Conservation (phyloP, 129 eudicot genomes). For the Silybum marianum region DNA sequence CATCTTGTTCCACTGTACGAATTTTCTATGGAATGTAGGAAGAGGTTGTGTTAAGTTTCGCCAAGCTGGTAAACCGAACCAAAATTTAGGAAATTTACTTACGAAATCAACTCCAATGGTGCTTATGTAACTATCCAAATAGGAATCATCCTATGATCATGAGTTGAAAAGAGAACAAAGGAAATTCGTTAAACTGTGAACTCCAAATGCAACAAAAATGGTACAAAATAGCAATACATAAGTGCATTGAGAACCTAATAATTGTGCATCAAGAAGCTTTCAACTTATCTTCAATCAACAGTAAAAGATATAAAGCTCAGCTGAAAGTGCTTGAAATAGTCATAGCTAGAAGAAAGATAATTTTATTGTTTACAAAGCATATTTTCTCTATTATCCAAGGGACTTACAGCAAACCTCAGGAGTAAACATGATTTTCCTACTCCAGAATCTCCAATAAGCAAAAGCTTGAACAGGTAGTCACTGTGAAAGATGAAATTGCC, state of each 20-base stretch:
- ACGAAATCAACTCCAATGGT: constrained; percentile 86
- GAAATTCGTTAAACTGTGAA: constrained; percentile 2
- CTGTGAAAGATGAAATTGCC: constrained; percentile 29
- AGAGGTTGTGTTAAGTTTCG: background rate
- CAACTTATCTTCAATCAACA: background rate
- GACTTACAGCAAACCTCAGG: constrained; percentile 54
- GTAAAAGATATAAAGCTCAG: background rate
- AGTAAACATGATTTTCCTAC: constrained; percentile 59
- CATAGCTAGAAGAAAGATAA: background rate
- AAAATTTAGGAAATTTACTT: constrained; percentile 28
- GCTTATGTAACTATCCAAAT: constrained; percentile 76
- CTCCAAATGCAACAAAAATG: background rate
- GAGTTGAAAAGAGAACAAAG: constrained; percentile 18
- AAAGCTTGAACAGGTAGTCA: constrained; percentile 52
- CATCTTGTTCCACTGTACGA: constrained; percentile 91
- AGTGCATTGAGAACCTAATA: background rate
- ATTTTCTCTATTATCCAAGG: background rate
- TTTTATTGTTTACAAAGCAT: background rate
- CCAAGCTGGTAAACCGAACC: background rate
- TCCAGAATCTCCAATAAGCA: constrained; percentile 58
- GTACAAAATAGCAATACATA: background rate
- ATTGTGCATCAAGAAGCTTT: background rate
- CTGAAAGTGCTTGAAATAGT: constrained; percentile 1
- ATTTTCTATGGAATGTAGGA: constrained; percentile 54
- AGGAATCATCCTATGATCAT: constrained; percentile 63